These are phyloP conservation scores for Didymella glomerata DNA, from an alignment of 2,329 filamentous ascomycete genomes.

Conservation along the genomic window DNA sequence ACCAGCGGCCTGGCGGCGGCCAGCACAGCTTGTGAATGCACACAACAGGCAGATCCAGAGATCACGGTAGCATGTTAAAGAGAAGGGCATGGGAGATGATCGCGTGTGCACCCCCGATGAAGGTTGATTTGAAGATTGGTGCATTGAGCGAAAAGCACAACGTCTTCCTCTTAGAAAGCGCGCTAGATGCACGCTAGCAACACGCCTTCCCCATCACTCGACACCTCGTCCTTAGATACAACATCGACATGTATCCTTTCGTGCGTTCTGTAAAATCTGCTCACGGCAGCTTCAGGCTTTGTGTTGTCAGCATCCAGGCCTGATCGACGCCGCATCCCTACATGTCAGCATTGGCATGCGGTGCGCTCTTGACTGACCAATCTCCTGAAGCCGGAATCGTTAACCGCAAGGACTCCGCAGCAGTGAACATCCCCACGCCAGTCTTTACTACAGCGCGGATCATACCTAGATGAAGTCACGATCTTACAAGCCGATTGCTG, in stretches of 20 bases:
- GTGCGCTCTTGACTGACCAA: background rate
- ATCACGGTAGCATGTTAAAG: too few relatives aligned
- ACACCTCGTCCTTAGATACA: background rate
- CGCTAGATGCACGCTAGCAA: background rate
- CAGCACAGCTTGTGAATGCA: too few relatives aligned
- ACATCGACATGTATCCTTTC: background rate
- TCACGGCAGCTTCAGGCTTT: background rate
- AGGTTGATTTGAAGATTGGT: too few relatives aligned
- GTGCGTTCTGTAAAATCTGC: background rate
- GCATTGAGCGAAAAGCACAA: too few relatives aligned
- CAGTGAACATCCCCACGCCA: background rate
- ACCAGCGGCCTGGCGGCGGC: too few relatives aligned
- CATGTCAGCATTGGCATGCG: constrained; percentile 1
- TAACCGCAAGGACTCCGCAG: background rate
- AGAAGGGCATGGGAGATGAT: too few relatives aligned
- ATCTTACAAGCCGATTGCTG: background rate
- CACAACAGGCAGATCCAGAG: too few relatives aligned
- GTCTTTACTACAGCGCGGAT: background rate
- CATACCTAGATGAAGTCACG: background rate
- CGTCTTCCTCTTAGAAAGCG: background rate
- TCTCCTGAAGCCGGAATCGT: background rate
- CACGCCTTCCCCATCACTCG: background rate
- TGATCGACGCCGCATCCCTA: background rate
- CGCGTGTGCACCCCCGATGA: too few relatives aligned
- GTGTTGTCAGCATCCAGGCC: background rate